Conservation (phyloP, 495 filamentous ascomycete species). For the Apodospora peruviana region DNA sequence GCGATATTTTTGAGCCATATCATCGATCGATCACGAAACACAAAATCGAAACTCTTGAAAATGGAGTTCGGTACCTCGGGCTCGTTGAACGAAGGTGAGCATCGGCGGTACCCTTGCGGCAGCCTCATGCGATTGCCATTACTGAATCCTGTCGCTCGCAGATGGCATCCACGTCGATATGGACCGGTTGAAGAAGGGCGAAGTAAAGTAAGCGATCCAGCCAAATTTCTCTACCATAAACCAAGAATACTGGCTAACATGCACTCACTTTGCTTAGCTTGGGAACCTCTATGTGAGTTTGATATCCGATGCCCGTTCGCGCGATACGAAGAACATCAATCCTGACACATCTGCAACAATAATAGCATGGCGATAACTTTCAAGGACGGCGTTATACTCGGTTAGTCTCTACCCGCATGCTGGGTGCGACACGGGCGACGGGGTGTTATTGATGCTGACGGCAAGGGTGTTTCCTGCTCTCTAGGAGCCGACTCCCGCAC, state of each 20-base stretch:
- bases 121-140: background rate
- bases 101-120: constrained; percentile 18
- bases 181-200: constrained; percentile 61
- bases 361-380: constrained; percentile 89
- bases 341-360: background rate
- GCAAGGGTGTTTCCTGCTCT: constrained; percentile 3
- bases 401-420: constrained; percentile 28
- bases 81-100: constrained; percentile 64
- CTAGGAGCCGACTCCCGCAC: constrained; percentile 89
- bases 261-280: constrained; percentile 50
- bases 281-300: constrained; percentile 91
- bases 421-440: too few relatives aligned
- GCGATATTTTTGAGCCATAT: too few relatives aligned
- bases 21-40: too few relatives aligned
- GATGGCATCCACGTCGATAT: constrained; percentile 99
- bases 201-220: constrained; percentile 61
- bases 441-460: too few relatives aligned
- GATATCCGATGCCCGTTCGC: constrained; percentile 8
- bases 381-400: constrained; percentile 92
- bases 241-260: constrained; percentile 10
- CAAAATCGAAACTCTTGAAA: constrained; percentile 16
- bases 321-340: too few relatives aligned
- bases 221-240: background rate
- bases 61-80: constrained; percentile 63
- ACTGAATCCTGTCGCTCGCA: constrained; percentile 33